These are phyloP conservation scores for Colletotrichum simmondsii DNA, from an alignment of 2,329 filamentous ascomycete genomes.

Conservation along the genomic window DNA sequence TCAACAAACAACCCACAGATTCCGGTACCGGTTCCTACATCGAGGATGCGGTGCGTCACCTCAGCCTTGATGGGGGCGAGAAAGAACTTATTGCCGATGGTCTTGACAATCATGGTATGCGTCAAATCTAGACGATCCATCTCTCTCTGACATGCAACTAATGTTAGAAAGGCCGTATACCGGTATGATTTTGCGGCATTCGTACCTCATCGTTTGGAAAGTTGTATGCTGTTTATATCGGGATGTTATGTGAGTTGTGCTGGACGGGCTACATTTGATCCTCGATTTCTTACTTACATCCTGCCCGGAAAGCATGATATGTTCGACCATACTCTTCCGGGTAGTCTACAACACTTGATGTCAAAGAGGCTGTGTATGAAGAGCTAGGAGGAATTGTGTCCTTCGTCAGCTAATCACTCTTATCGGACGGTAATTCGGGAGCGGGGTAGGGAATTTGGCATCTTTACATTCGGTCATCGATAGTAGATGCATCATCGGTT, in stretches of 20 bases:
- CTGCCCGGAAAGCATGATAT: not conserved
- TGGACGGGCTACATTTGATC: not conserved
- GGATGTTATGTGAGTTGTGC: not conserved
- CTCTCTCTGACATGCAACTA: constrained; percentile 35
- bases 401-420: too few species aligned
- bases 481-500: not conserved
- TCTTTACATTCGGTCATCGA: not conserved
- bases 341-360: not conserved
- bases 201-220: not conserved
- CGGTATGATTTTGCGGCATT: not conserved
- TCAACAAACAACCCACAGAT: constrained; percentile 6
- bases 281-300: not conserved
- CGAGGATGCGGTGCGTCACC: constrained; percentile 30
- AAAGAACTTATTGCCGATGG: constrained; percentile 37
- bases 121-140: constrained; percentile 52
- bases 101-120: constrained; percentile 45
- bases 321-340: not conserved
- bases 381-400: not conserved
- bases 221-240: not conserved
- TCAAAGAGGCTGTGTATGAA: not conserved
- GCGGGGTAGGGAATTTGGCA: not conserved
- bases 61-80: constrained; percentile 1
- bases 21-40: constrained; percentile 40
- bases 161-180: too few species aligned
- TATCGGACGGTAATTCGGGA: too few species aligned